phyloP scores from a whole-genome alignment of 495 filamentous ascomycete species.

The Letharia lupina region DNA sequence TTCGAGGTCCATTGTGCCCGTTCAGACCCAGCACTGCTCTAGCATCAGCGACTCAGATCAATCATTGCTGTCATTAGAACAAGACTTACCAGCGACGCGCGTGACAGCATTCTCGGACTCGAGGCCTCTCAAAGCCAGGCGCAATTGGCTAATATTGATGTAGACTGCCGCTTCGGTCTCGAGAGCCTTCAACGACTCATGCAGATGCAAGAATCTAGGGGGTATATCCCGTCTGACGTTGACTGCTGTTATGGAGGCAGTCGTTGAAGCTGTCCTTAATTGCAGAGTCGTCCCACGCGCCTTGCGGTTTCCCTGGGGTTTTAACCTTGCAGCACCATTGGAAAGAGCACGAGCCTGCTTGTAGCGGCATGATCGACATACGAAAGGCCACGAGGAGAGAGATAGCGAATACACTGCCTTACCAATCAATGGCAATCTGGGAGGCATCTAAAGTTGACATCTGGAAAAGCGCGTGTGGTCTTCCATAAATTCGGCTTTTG shows the following conservation, averaged over 20 bases:
- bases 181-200: slow-evolving; percentile 53
- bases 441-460: slow-evolving; percentile 8
- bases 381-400: background rate
- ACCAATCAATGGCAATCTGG: background rate
- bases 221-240: slow-evolving; percentile 24
- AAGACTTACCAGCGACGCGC: slow-evolving; percentile 53
- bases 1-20: slow-evolving; percentile 41
- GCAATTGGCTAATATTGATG: slow-evolving; percentile 66
- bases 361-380: slow-evolving; percentile 5
- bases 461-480: background rate
- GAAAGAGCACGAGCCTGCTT: background rate
- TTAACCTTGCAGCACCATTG: background rate
- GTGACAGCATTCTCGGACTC: slow-evolving; percentile 57
- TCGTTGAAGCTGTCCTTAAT: slow-evolving; percentile 22
- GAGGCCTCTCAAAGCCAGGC: slow-evolving; percentile 71
- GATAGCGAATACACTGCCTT: background rate
- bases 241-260: slow-evolving; percentile 26
- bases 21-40: slow-evolving; percentile 46
- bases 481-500: background rate
- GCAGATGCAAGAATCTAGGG: slow-evolving; percentile 40
- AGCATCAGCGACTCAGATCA: background rate
- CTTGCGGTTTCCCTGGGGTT: background rate
- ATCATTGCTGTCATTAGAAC: background rate
- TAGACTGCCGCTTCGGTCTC: slow-evolving; percentile 53
- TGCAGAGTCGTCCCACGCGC: background rate